Base-by-base conservation (phyloP, 2,329 filamentous ascomycete genomes). In the Colletotrichum limetticola region DNA sequence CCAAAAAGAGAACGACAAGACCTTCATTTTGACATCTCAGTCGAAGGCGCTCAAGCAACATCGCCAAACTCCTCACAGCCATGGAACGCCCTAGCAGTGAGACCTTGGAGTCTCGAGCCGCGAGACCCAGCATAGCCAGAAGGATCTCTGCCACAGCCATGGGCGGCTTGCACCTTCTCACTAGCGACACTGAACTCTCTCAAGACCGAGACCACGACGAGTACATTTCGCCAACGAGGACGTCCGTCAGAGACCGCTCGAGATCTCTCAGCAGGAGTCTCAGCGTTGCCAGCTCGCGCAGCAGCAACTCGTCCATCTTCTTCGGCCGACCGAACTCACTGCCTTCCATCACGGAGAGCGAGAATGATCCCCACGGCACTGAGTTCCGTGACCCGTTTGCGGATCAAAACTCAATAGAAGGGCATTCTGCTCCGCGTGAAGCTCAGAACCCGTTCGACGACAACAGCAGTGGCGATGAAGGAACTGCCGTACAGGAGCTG, bases 371-470 rank as follows among this genome's bases (percentile, higher is more conserved):
- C 24, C 19, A 22, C 9, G 42, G n/a, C 42, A 35, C 19, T 24
- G 49, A 64, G 5, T 59, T 19, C n/a, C 14, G 66, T 22, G 55
- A 55, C n/a, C 59, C 58, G 22, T 69, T 69, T 26, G 32, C 24
- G 16, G 53, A 64, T 42, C 9, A 53, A n/a, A 28, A 49, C 42
- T 32, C 32, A 30, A 16, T 19, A 22, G 42, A 6, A 9, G 32
- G 66, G 5, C 0, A 22, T n/a, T 37, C 22, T 7, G 35, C 37
- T 42, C 6, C 37, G 37, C 37, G 53, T 14, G 37, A 66, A 19
- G 9, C 16, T 32, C 57, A 52, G 9, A 67, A 71, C 37, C 68
- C 64, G 5, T 68, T 71, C 12, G 28, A 68, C 26, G 35, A 71
- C 8, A n/a, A 57, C 28, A 9, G n/a, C 35, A 26, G 11, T 19